A percentile compares a stretch with the other conserved stretches of the same genome.
Evolutionary conservation across 139 green algal genomes (phyloP).

Genomic region (Parachlorella kessleri): DNA sequence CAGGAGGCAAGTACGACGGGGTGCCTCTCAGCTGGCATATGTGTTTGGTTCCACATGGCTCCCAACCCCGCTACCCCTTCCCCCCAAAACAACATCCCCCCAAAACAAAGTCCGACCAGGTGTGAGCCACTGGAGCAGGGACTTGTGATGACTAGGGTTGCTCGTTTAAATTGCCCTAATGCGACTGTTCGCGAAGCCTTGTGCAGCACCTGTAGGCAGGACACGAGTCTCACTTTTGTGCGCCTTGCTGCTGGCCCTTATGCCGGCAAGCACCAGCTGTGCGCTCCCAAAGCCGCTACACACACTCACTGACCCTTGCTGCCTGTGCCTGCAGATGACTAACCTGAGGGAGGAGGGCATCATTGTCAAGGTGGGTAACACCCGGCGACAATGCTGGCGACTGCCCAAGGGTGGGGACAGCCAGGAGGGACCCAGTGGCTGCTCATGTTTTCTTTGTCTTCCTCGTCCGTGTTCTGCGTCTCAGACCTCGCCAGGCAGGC

Average conservation of each 20-base stretch:
- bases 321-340: not conserved
- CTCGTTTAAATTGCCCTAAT: not conserved
- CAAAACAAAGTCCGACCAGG: too few species aligned
- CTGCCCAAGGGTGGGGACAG: too few species aligned
- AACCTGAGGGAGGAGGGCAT: conserved; percentile 81
- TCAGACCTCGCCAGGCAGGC: too few species aligned
- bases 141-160: not conserved
- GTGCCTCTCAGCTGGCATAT: not conserved
- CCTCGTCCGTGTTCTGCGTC: too few species aligned
- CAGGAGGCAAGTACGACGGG: conserved; percentile 18
- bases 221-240: not conserved
- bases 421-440: too few species aligned
- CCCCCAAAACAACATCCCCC: too few species aligned
- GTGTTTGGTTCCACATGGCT: not conserved
- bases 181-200: not conserved
- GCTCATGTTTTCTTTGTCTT: too few species aligned
- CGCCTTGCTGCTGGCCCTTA: not conserved
- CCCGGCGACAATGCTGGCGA: too few species aligned
- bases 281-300: not conserved
- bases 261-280: not conserved
- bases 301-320: not conserved
- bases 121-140: too few species aligned
- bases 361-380: conserved; percentile 89
- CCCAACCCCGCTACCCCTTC: too few species aligned
- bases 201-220: not conserved